phyloP scores from a whole-genome alignment of 2,329 filamentous ascomycete genomes.

The Chrysosporium keratinophilum region DNA sequence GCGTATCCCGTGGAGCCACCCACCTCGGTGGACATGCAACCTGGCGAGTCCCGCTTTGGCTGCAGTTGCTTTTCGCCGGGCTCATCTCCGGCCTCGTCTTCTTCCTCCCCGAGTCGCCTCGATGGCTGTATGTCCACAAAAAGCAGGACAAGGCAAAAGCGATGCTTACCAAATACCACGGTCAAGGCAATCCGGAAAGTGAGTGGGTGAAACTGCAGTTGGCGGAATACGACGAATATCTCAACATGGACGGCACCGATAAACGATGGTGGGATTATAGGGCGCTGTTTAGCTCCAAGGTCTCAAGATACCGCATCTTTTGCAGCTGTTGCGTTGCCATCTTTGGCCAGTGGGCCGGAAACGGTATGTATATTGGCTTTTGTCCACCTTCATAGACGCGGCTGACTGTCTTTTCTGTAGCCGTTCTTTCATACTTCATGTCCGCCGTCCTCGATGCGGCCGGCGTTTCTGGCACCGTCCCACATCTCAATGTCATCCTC shows the following conservation, averaged over 20 bases:
- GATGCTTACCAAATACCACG: conserved; percentile 51
- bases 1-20: conserved; percentile 43
- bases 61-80: conserved; percentile 39
- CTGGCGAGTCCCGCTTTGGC: conserved; percentile 51
- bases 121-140: conserved; percentile 52
- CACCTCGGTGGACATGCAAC: conserved; percentile 34
- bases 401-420: conserved; percentile 12
- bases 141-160: conserved; percentile 48
- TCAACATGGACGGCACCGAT: conserved; percentile 32
- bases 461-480: conserved; percentile 40
- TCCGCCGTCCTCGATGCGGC: conserved; percentile 43
- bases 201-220: conserved; percentile 26
- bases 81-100: conserved; percentile 43
- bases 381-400: conserved; percentile 6
- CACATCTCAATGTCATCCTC: conserved; percentile 46
- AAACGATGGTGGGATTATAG: conserved; percentile 53
- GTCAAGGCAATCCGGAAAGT: conserved; percentile 35
- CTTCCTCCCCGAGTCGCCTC: conserved; percentile 52
- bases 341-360: conserved; percentile 40
- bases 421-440: conserved; percentile 46
- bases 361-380: conserved; percentile 17
- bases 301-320: conserved; percentile 42
- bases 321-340: conserved; percentile 42
- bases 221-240: conserved; percentile 25
- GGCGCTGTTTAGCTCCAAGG: conserved; percentile 42